Evolutionary conservation across 1,139 yeast species (phyloP).

Genomic region (Citeromyces hawaiiensis): DNA sequence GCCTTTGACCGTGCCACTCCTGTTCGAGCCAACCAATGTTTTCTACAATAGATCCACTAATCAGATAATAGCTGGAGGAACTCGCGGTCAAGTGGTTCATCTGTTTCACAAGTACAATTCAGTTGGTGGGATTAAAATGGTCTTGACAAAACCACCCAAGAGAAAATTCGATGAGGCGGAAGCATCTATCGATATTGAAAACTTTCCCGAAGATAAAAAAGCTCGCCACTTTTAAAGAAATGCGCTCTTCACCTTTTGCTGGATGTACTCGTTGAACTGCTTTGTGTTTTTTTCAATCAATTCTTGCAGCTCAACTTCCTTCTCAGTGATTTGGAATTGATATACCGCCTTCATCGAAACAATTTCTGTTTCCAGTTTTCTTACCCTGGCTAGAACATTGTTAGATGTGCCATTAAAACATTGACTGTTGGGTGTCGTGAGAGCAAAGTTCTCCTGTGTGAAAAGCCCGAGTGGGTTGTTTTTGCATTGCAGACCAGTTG

Average conservation of each 20-base stretch:
- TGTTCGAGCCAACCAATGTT: slow-evolving; percentile 11
- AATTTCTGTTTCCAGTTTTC: not conserved
- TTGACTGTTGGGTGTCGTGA: not conserved
- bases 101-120: slow-evolving; percentile 21
- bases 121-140: slow-evolving; percentile 18
- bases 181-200: not conserved
- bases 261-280: not conserved
- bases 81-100: slow-evolving; percentile 16
- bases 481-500: not conserved
- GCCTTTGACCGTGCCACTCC: slow-evolving; percentile 15
- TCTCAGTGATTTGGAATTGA: not conserved
- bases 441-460: not conserved
- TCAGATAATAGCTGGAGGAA: slow-evolving; percentile 21
- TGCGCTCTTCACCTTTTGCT: not conserved
- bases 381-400: not conserved
- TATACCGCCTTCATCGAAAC: not conserved
- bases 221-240: not conserved
- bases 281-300: not conserved
- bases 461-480: not conserved
- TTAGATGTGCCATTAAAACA: not conserved
- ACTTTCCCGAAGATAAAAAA: not conserved
- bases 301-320: not conserved
- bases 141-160: slow-evolving; percentile 20
- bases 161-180: not conserved
- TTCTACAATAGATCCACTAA: slow-evolving; percentile 18